Base-by-base conservation (phyloP, 202 grass and related monocot genomes). In the Setaria italica region DNA sequence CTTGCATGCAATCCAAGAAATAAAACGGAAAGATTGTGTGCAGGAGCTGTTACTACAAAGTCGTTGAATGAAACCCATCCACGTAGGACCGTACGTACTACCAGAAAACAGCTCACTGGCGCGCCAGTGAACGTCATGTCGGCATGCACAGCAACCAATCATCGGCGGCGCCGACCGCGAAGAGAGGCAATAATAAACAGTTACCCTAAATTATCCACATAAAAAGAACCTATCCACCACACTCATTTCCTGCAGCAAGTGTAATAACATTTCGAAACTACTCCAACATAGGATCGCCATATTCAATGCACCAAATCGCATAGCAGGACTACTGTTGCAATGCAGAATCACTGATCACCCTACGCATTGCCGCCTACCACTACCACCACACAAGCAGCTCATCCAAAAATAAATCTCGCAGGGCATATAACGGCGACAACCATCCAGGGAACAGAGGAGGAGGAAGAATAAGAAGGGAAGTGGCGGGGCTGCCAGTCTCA, bases 181-280 rank as follows among this genome's bases (percentile, higher is more conserved):
- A 11, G 11, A 5, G 11, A 2, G 7, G 54, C 4, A 19, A n/a
- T 11, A 79, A 59, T 9, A 0, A 45, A 41, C 8, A 2, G 62
- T 46, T 37, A 53, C 53, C 81, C 82, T 89, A 85, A 49, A 76
- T 37, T 3, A 12, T 16, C 42, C 42, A 62, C 32, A 20, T 20
- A 20, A 56, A 19, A 56, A 19, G 1, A 56, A 56, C 5, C 5
- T 53, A 53, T 53, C 8, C 43, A 46, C 53, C 37, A 8, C 7
- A 9, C 42, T 29, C 19, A 35, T 30, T 70, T 39, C 65, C 14
- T 76, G 19, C 48, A 45, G 37, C 46, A 37, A 35, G 12, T 25
- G 21, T 35, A 14, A 0, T 35, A 10, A 0, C 21, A 20, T 13
- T 41, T 59, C 0, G 5, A 58, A 20, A 9, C 7, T 9, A 30